Evolutionary conservation across 441 rosid genomes (phyloP).

Genomic region (Flueggea neowawraea): DNA sequence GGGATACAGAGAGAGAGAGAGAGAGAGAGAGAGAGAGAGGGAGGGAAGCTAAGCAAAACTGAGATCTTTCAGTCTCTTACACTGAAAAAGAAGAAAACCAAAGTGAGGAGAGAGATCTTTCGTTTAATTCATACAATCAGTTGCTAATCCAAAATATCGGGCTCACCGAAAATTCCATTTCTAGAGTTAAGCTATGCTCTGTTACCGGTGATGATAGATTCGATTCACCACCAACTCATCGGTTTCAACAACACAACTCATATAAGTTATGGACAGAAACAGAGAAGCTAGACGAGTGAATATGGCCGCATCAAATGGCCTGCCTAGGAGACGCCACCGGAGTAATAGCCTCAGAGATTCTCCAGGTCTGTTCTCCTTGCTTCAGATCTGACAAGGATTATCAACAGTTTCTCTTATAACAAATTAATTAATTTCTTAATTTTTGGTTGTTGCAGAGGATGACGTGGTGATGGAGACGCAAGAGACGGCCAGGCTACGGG

Average conservation of each 20-base stretch:
- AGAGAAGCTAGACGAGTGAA: slow-evolving; percentile 81
- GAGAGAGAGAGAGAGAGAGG: slow-evolving; percentile 22
- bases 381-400: slow-evolving; percentile 29
- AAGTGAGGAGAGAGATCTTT: background rate
- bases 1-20: too few relatives aligned
- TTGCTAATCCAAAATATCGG: slow-evolving; percentile 14
- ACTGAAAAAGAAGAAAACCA: background rate
- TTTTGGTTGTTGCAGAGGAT: slow-evolving; percentile 47
- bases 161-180: slow-evolving; percentile 9
- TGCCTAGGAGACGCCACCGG: slow-evolving; percentile 72
- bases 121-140: slow-evolving; percentile 6
- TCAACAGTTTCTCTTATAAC: background rate
- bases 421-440: slow-evolving; percentile 5
- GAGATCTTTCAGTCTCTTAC: slow-evolving; percentile 24
- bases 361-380: slow-evolving; percentile 48
- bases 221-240: slow-evolving; percentile 13
- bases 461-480: slow-evolving; percentile 69
- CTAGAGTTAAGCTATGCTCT: slow-evolving; percentile 27
- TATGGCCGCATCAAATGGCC: slow-evolving; percentile 70
- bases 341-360: slow-evolving; percentile 75
- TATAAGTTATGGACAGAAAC: slow-evolving; percentile 69
- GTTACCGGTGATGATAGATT: slow-evolving; percentile 42
- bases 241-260: slow-evolving; percentile 19
- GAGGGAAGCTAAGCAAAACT: slow-evolving; percentile 23
- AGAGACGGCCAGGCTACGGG: slow-evolving; percentile 76